These are phyloP conservation scores for Rhodofomes roseus DNA, from an alignment of 1,284 basidiomycete genomes.

Conservation along the genomic window DNA sequence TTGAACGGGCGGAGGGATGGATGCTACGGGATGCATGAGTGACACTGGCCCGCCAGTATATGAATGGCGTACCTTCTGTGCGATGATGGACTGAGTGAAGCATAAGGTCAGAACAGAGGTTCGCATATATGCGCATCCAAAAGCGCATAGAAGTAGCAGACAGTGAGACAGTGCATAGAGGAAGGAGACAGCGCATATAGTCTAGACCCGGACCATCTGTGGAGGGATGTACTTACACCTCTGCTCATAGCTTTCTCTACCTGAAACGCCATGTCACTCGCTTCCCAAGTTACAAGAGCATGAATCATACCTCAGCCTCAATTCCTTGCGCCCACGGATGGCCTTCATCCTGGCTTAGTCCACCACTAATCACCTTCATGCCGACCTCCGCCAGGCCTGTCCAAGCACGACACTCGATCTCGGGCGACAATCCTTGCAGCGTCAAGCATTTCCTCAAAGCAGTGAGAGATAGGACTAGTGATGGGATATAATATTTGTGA, in stretches of 20 bases:
- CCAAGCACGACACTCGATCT: constrained; percentile 66
- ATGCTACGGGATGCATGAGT: constrained; percentile 35
- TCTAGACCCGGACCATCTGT: neutral
- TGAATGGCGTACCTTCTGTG: constrained; percentile 48
- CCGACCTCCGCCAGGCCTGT: constrained; percentile 64
- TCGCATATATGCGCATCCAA: neutral
- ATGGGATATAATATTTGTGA: constrained; percentile 48
- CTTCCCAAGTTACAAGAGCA: neutral
- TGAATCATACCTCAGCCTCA: constrained; percentile 46
- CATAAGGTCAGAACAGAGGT: neutral
- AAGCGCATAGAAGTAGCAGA: neutral
- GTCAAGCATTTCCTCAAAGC: constrained; percentile 53
- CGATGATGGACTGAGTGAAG: constrained; percentile 46
- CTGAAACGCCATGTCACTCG: constrained; percentile 21
- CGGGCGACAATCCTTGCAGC: constrained; percentile 46
- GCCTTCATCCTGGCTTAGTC: constrained; percentile 36
- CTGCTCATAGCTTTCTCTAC: constrained; percentile 49
- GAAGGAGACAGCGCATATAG: neutral
- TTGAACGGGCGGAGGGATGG: constrained; percentile 57
- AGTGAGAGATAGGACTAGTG: constrained; percentile 51
- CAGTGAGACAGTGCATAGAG: neutral
- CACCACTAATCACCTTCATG: constrained; percentile 46
- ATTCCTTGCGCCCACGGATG: constrained; percentile 44
- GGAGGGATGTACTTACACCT: constrained; percentile 36
- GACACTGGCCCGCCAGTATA: neutral